Conservation (phyloP, 805 yeast species). For the Naumovozyma dairenensis region DNA sequence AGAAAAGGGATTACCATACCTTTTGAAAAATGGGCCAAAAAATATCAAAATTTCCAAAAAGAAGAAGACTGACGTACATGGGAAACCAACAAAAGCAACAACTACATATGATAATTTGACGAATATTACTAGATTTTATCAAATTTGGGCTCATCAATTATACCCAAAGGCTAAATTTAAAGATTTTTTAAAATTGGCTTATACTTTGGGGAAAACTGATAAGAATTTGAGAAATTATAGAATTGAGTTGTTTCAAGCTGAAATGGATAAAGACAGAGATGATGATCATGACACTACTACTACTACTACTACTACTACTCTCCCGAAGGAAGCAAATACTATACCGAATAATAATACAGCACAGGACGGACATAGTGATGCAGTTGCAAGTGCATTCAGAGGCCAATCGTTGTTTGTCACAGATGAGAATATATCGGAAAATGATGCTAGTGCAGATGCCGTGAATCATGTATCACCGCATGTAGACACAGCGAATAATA, state of each 20-base stretch:
- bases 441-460: no score
- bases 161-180: slow-evolving; percentile 73
- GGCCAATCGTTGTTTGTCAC: background rate
- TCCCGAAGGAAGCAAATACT: background rate
- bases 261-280: slow-evolving; percentile 17
- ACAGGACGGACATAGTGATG: background rate
- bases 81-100: no score
- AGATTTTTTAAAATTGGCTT: slow-evolving; percentile 52
- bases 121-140: slow-evolving; percentile 44
- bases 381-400: background rate
- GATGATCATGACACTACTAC: slow-evolving; percentile 3
- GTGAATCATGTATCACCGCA: no score
- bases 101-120: slow-evolving; percentile 20
- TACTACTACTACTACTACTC: background rate
- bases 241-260: slow-evolving; percentile 32
- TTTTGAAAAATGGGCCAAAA: slow-evolving; percentile 31
- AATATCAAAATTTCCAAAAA: slow-evolving; percentile 28
- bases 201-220: slow-evolving; percentile 38
- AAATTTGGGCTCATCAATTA: slow-evolving; percentile 65
- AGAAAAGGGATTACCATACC: slow-evolving; percentile 46
- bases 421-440: background rate
- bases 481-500: background rate
- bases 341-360: background rate
- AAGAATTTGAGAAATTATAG: slow-evolving; percentile 35
- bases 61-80: slow-evolving; percentile 11